Base-by-base conservation (phyloP, 805 yeast genomes). In the Metschnikowia baotianmanensis region DNA sequence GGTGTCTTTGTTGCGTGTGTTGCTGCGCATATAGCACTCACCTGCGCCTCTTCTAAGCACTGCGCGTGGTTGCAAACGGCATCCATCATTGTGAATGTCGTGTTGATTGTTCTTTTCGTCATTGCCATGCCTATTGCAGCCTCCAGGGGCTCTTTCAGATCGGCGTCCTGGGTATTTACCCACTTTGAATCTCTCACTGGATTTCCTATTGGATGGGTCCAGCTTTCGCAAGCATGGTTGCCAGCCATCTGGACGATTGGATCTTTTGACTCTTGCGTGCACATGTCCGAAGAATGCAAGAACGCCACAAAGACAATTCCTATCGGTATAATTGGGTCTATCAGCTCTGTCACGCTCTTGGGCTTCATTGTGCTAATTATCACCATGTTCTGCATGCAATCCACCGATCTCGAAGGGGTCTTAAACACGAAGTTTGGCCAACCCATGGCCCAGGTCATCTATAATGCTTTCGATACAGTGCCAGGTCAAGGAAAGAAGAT, bases 161-260 rank as follows among this genome's bases (percentile, higher is more conserved):
- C 65, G 27, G 83, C 77, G 13, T 46, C 56, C 6, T 80, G 67
- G 54, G 80, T 82, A 21, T 82, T 81, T 58, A 79, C 80, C 22
- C 58, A 71, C 30, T 69, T 71, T 39, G 63, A 71, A 20, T 79
- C 79, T 53, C 59, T 58, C 36, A 65, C 80, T 25, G 72, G 69
- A 25, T 82, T 85, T 81, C 71, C 79, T 8, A 62, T 58, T 25
- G 86, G 86, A 22, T 79, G 82, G 77, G 72, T 77, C 33, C 48
- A 59, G 42, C 38, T 74, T 74, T 42, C 51, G 10, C 52, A 50
- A 29, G 68, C 74, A 11, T 76, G 80, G 72, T 72, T 80, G 77
- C 81, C 87, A 0, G 80, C 82, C 1, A 74, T 82, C 43, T 83
- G 90, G 89, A 80, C 86, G 15, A 82, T 83, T 56, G 84, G 85